Evolutionary conservation across 495 filamentous ascomycete genomes (phyloP).

Genomic region (Aspergillus bertholletiae): DNA sequence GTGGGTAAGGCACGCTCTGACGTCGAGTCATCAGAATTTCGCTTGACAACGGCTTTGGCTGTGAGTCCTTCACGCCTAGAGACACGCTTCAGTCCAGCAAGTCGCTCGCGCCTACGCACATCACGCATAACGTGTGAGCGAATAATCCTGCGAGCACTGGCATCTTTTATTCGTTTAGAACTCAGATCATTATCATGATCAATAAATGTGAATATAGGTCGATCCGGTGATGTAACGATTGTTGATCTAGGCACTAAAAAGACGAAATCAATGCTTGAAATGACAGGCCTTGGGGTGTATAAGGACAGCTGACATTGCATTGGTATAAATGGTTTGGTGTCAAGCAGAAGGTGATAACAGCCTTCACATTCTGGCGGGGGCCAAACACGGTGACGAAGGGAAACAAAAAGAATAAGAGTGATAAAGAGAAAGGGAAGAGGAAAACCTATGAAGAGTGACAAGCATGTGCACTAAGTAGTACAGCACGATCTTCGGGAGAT

Average conservation of each 20-base stretch:
- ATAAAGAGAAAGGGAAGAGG: too few relatives aligned
- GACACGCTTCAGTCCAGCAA: slow-evolving; percentile 30
- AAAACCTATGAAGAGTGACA: too few relatives aligned
- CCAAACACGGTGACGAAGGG: too few relatives aligned
- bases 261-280: slow-evolving; percentile 9
- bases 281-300: too few relatives aligned
- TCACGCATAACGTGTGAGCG: slow-evolving; percentile 40
- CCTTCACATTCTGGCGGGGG: too few relatives aligned
- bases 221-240: slow-evolving; percentile 18
- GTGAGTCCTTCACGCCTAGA: slow-evolving; percentile 23
- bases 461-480: too few relatives aligned
- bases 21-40: background rate
- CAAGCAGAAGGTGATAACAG: too few relatives aligned
- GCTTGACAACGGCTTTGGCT: background rate
- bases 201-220: slow-evolving; percentile 35
- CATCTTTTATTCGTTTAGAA: slow-evolving; percentile 36
- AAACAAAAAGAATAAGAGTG: too few relatives aligned
- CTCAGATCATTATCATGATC: slow-evolving; percentile 37
- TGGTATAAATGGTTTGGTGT: background rate
- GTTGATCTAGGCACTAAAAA: slow-evolving; percentile 6
- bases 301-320: too few relatives aligned
- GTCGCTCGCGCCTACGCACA: slow-evolving; percentile 35
- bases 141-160: slow-evolving; percentile 33
- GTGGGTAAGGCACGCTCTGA: background rate
- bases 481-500: background rate